Evolutionary conservation across 192 early-diverging fungal species (phyloP), one percentile per base, ranked within the genome.

Genomic region (Coemansia sp.): DNA sequence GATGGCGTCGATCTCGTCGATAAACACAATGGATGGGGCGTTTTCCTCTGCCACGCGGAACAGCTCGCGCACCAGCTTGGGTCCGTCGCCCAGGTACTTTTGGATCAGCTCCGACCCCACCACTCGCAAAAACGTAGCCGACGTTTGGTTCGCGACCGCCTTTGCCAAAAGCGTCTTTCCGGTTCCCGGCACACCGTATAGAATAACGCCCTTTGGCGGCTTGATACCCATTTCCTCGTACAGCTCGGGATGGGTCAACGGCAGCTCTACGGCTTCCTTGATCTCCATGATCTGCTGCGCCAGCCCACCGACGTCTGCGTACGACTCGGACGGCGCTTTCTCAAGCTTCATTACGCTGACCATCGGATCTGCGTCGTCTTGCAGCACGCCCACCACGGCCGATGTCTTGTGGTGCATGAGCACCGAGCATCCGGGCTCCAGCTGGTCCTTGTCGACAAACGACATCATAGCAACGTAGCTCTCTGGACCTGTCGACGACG

Each of bases 301-400:
- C 49, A 99, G 83, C 61, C 97, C 96, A 81, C 97, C 97, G 60
- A 99, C 91, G 73, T 99, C 97, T 4, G 92, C 91, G 69, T 99
- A 99, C 14, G 94, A 94, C 78, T 99, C 97, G 28, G 97, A 96
- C 5, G 97, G 97, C 7, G 96, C 96, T 78, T 98, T 98, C 51
- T 95, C 93, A 10, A 99, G 84, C 74, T 99, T 99, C 97, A 99
- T 99, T 17, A 99, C 96, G 79, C 93, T 95, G 38, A 99, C 97
- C 93, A 95, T 97, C 6, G 97, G 97, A 69, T 99, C 96, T 1
- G 89, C 85, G 75, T 99, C 97, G 58, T 98, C 95, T 52, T 84
- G 85, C 3, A 99, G 84, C 7, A 99, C 96, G 69, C 97, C 97
- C 28, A 99, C 89, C 31, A 99, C 89, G 7, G 94, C 87, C 84